A percentile compares a stretch with the other conserved stretches of the same genome.
These are phyloP conservation scores for Reutealis trisperma DNA, from an alignment of 345 rosid genomes.

Conservation along the genomic window DNA sequence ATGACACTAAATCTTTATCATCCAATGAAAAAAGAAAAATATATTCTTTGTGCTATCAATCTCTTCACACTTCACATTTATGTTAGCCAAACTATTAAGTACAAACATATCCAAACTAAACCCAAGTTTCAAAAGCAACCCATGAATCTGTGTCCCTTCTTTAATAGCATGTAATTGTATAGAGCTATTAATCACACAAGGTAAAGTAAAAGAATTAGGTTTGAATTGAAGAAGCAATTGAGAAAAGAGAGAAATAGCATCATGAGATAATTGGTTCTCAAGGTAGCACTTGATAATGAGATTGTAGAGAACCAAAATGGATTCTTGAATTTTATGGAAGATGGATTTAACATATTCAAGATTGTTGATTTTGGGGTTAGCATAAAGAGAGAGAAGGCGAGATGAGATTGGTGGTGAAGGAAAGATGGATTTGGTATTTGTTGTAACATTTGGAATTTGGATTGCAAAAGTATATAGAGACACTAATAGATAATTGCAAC, in stretches of 20 bases:
- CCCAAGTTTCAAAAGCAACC: slow-evolving; percentile 50
- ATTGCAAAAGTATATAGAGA: too few species aligned
- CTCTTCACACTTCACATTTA: slow-evolving; percentile 44
- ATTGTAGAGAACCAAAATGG: slow-evolving; percentile 27
- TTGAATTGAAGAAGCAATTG: slow-evolving; percentile 22
- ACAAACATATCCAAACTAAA: slow-evolving; percentile 27
- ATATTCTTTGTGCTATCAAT: background rate
- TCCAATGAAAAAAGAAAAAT: slow-evolving; percentile 43
- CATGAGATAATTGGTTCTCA: too few species aligned
- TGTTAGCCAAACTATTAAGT: slow-evolving; percentile 53
- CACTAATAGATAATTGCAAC: too few species aligned
- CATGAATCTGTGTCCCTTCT: slow-evolving; percentile 34
- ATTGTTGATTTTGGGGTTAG: too few species aligned
- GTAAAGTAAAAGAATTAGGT: slow-evolving; percentile 17
- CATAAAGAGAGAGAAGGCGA: too few species aligned
- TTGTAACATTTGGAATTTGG: too few species aligned
- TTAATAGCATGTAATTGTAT: too few species aligned
- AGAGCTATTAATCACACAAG: too few species aligned
- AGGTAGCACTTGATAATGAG: slow-evolving; percentile 31
- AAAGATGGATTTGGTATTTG: too few species aligned
- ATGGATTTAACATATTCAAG: too few species aligned
- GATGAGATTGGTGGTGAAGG: too few species aligned
- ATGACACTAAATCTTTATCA: background rate
- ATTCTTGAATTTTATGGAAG: slow-evolving; percentile 14
- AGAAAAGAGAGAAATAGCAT: slow-evolving; percentile 38